These are phyloP conservation scores for Populus hybrid DNA, from an alignment of 441 rosid species.

Conservation along the genomic window DNA sequence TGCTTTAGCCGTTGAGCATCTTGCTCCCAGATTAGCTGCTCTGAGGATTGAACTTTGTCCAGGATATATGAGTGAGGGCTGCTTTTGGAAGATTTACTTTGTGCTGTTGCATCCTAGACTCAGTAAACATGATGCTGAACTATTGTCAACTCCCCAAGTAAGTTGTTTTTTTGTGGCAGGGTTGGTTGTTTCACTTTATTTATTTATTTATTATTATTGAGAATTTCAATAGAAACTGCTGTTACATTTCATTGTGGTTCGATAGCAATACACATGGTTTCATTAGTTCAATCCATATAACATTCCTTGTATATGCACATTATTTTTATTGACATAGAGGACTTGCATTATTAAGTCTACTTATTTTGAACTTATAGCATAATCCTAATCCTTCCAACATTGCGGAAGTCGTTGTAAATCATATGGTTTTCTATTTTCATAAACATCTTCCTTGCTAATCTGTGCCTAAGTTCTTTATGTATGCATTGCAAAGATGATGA, in stretches of 20 bases:
- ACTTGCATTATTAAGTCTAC: neutral
- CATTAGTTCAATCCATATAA: neutral
- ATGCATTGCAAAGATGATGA: neutral
- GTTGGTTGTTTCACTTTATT: neutral
- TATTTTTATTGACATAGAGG: neutral
- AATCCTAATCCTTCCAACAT: neutral
- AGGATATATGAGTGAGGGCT: conserved; percentile 71
- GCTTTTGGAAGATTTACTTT: conserved; percentile 97
- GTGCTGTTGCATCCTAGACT: conserved; percentile 84
- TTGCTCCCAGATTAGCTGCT: conserved; percentile 67
- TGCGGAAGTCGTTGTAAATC: neutral
- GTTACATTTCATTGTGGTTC: neutral
- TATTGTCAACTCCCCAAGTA: conserved; percentile 81
- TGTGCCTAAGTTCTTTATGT: neutral
- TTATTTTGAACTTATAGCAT: too few relatives aligned
- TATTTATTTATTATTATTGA: too few relatives aligned
- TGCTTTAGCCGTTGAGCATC: conserved; percentile 75
- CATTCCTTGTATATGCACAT: neutral
- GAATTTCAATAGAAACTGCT: neutral
- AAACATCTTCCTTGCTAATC: neutral
- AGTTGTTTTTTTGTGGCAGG: conserved; percentile 8
- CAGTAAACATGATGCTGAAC: conserved; percentile 61
- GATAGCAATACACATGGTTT: neutral
- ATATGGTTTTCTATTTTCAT: neutral
- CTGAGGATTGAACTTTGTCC: conserved; percentile 84